Evolutionary conservation across 1,284 basidiomycete species (phyloP).

Genomic region (Veloboletus limbatus): DNA sequence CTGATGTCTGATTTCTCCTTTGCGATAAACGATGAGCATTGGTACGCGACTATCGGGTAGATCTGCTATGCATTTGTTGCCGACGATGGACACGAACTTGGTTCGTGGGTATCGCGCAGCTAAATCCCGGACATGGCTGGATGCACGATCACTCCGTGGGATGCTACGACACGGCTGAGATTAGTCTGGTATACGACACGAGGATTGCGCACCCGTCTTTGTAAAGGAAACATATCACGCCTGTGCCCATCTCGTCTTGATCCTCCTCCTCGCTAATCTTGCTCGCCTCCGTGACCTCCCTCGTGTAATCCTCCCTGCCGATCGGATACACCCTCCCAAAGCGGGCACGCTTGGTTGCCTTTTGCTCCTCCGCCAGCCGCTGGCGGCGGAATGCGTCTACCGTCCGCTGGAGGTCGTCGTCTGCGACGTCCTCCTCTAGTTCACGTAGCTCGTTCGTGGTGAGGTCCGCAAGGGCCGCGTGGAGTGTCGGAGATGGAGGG

Average conservation of each 20-base stretch:
- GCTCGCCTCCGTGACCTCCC: constrained; percentile 94
- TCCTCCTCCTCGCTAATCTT: constrained; percentile 66
- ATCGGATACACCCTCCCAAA: constrained; percentile 92
- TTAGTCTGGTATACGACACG: not conserved
- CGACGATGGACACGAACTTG: constrained; percentile 95
- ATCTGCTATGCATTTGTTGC: constrained; percentile 94
- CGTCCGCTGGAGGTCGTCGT: constrained; percentile 78
- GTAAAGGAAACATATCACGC: constrained; percentile 86
- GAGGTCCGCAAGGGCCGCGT: constrained; percentile 65
- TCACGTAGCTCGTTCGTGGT: constrained; percentile 66
- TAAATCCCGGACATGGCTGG: constrained; percentile 68
- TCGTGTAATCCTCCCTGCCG: constrained; percentile 88
- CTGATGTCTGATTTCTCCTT: constrained; percentile 87
- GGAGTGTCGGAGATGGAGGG: constrained; percentile 62
- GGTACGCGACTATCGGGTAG: constrained; percentile 91
- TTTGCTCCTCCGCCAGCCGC: constrained; percentile 65
- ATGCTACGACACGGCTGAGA: constrained; percentile 47
- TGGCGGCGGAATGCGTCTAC: constrained; percentile 70
- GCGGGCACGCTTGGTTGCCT: constrained; percentile 60
- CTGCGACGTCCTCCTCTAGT: constrained; percentile 61
- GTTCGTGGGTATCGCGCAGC: constrained; percentile 85
- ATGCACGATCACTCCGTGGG: constrained; percentile 75
- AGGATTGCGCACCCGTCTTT: constrained; percentile 70
- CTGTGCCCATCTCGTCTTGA: constrained; percentile 68
- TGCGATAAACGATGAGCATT: constrained; percentile 90